Evolutionary conservation across 148 eudicot species (phyloP), one percentile per base, ranked within the genome.

Genomic region (Persicaria maculosa): DNA sequence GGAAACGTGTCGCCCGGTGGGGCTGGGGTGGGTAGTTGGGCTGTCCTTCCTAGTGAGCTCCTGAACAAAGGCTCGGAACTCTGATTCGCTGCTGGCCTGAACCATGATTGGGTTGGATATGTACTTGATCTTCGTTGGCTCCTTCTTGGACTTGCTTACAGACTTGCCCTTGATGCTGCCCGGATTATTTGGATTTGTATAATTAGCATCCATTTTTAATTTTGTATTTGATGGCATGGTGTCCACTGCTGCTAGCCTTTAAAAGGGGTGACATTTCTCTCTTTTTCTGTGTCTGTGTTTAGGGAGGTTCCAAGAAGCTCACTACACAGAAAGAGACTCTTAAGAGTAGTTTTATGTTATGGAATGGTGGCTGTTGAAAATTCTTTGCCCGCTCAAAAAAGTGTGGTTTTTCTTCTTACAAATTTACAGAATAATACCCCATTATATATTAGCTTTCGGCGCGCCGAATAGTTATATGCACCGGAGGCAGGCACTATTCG

Each of bases 101-200:
- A 84, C 86, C 80, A 81, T 79, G 72, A 81, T 73, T 14, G 86
- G 86, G n/a, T 72, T 81, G 3, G 86, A 84, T 68, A 84, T 84
- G 76, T 84, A 81, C 61, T 68, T 84, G 22, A 84, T 78, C 70
- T 79, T 84, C 64, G 77, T 74, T 7, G 82, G 82, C 36, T 84
- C 79, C 65, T 58, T 84, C 54, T 50, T 67, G 6, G 46, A 16
- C 31, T 11, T 47, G 68, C 54, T 44, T 7, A 40, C 4, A 0
- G 70, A 36, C n/a, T 65, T 65, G 6, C 73, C 73, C 43, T 71
- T 71, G 53, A 11, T 46, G 54, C 15, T 71, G 50, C 47, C 4
- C 6, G 73, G 14, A 16, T 15, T 52, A 52, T 52, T 12, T 4
- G 4, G 22, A 22, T 59, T 22, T 1, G 65, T 36, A 58, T 58